phyloP scores from a whole-genome alignment of 176 grass and related monocot genomes.

The Carex kokanica region DNA sequence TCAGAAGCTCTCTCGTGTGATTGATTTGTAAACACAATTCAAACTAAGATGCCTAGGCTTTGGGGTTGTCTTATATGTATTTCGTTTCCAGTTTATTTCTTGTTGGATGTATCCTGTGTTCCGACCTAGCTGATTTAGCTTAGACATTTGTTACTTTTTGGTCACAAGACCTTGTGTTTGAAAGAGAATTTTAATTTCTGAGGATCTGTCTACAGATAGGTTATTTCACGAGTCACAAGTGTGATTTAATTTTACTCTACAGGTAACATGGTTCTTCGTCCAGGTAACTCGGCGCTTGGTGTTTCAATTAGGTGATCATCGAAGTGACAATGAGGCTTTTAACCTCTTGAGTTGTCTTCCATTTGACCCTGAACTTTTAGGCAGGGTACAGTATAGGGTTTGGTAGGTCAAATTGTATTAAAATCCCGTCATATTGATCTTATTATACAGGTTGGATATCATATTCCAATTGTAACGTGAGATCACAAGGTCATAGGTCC shows the following conservation, averaged over 20 bases:
- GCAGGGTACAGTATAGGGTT: no score
- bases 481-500: no score
- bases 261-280: no score
- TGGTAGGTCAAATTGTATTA: no score
- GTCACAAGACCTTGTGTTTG: background rate
- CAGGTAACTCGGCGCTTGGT: no score
- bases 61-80: background rate
- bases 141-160: conserved; percentile 6
- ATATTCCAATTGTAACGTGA: no score
- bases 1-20: conserved; percentile 91
- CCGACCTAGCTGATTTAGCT: background rate
- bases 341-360: background rate
- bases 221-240: background rate
- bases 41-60: background rate
- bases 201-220: background rate
- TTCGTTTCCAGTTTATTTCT: background rate
- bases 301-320: no score
- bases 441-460: no score
- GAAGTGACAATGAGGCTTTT: background rate
- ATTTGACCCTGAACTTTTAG: background rate
- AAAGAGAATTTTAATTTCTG: background rate
- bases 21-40: conserved; percentile 61
- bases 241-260: background rate
- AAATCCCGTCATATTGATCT: no score
- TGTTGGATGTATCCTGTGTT: background rate